Conservation (phyloP, 495 filamentous ascomycete genomes). For the Aspergillus ellipticus region DNA sequence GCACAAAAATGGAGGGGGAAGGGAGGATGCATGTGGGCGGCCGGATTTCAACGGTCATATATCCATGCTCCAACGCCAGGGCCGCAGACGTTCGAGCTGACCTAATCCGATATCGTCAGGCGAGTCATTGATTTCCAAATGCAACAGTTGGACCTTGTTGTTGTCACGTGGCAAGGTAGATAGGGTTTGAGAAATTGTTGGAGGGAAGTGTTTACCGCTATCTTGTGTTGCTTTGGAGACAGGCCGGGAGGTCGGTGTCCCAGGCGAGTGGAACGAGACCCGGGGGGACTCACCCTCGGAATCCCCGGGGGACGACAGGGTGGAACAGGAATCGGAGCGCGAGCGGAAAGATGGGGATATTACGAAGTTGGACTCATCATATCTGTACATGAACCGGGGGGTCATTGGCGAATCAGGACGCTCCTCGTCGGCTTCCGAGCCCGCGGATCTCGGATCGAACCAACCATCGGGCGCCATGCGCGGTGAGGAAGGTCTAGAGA, state of each 20-base stretch:
- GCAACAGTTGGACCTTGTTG: constrained; percentile 40
- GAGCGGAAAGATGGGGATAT: constrained; percentile 25
- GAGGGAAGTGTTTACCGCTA: constrained; percentile 25
- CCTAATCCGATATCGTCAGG: constrained; percentile 35
- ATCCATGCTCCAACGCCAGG: constrained; percentile 50
- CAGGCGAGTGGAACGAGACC: constrained; percentile 34
- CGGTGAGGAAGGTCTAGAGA: background rate
- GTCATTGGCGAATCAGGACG: constrained; percentile 20
- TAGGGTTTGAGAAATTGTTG: constrained; percentile 34
- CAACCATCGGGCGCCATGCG: constrained; percentile 4
- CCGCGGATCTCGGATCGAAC: constrained; percentile 12
- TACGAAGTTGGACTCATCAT: constrained; percentile 29
- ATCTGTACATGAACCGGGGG: constrained; percentile 18
- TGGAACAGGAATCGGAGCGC: constrained; percentile 31
- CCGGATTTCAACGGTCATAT: constrained; percentile 22
- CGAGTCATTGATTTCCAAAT: constrained; percentile 39
- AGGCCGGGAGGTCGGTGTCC: constrained; percentile 39
- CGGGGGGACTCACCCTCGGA: constrained; percentile 29
- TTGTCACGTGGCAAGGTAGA: constrained; percentile 30
- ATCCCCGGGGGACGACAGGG: constrained; percentile 29
- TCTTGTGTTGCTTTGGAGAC: constrained; percentile 39
- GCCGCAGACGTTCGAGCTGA: constrained; percentile 38
- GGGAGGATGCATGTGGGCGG: too few species aligned
- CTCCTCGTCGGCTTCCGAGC: background rate
- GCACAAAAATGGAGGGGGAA: background rate